Evolutionary conservation across 192 early-diverging fungal species (phyloP).

Genomic region (Diversispora epigaea): DNA sequence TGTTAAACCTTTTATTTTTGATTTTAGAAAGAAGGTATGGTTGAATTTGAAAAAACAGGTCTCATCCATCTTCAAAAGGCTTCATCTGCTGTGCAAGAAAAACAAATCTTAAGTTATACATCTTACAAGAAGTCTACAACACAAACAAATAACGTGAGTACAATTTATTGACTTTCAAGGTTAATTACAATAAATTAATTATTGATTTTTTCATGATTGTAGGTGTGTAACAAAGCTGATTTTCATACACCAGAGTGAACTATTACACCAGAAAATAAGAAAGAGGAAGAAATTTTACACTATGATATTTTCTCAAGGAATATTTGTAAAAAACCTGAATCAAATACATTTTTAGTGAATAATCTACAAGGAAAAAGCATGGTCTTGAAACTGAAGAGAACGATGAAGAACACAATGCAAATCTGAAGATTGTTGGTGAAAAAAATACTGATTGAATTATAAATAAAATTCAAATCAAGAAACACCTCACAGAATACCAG

Average conservation of each 20-base stretch:
- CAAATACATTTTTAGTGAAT: too few species aligned
- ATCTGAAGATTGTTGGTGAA: too few species aligned
- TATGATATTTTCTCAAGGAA: too few species aligned
- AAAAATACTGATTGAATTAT: too few species aligned
- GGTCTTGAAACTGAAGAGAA: too few species aligned
- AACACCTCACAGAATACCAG: too few species aligned
- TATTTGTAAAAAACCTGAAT: too few species aligned
- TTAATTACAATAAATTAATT: conserved; percentile 19
- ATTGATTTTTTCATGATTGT: not conserved
- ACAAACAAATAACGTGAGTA: conserved; percentile 20
- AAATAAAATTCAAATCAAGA: too few species aligned
- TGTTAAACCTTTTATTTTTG: not conserved
- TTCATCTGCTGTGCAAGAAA: conserved; percentile 15
- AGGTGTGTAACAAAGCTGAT: conserved; percentile 1
- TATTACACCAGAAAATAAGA: not conserved
- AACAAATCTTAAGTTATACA: conserved; percentile 16
- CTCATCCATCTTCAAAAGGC: conserved; percentile 2
- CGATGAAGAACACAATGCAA: too few species aligned
- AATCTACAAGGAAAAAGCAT: too few species aligned
- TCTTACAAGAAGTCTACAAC: conserved; percentile 8
- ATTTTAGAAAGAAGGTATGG: conserved; percentile 23
- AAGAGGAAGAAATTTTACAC: not conserved
- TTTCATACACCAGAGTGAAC: not conserved
- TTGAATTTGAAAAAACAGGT: conserved; percentile 12
- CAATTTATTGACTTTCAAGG: conserved; percentile 2